A percentile compares a stretch with the other conserved stretches of the same genome.
Conservation (phyloP, 306 rosid species). For the Cucumis sativus region DNA sequence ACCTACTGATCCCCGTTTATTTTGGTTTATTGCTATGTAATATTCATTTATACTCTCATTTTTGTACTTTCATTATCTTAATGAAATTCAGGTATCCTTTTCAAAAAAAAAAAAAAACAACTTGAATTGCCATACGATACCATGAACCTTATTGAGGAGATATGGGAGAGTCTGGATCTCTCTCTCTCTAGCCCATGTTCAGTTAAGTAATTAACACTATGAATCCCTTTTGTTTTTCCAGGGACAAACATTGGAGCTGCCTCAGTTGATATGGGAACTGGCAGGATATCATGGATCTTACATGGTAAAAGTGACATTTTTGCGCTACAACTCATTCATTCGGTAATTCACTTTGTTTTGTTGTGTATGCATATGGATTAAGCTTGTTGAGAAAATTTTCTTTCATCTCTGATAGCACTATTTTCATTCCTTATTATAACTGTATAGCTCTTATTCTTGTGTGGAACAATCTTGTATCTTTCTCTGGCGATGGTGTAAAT, state of each 20-base stretch:
- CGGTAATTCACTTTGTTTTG: slow-evolving; percentile 33
- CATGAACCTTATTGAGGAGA: not conserved
- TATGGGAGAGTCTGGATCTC: not conserved
- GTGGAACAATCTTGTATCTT: not conserved
- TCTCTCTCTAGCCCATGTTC: not conserved
- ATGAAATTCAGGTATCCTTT: no score
- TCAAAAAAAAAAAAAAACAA: no score
- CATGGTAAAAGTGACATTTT: slow-evolving; percentile 77
- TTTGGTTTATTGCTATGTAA: no score
- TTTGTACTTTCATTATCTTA: no score
- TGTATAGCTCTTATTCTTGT: not conserved
- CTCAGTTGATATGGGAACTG: slow-evolving; percentile 58
- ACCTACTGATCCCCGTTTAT: no score
- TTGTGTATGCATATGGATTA: not conserved
- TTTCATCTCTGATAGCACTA: not conserved
- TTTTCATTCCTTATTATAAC: not conserved
- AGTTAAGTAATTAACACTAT: not conserved
- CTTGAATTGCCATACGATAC: no score
- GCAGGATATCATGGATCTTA: slow-evolving; percentile 53
- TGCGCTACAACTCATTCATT: slow-evolving; percentile 62
- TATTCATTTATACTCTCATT: no score
- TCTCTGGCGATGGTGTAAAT: not conserved
- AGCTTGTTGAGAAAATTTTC: not conserved
- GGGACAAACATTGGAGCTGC: slow-evolving; percentile 77
- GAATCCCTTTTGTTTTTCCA: slow-evolving; percentile 17